Base-by-base conservation (phyloP, 23 red algal species). In the Chondrus crispus region DNA sequence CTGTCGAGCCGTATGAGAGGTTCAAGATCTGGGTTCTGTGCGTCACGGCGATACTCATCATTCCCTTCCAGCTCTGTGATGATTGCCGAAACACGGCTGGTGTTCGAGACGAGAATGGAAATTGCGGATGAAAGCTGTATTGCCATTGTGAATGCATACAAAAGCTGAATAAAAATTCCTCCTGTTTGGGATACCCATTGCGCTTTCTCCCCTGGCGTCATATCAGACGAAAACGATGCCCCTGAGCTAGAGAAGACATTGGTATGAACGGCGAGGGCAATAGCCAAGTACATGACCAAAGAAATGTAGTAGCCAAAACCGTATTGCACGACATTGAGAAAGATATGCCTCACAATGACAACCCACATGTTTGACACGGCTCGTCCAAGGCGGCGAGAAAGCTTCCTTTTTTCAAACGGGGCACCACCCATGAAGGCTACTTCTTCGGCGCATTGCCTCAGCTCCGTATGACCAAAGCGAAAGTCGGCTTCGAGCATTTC, bases 161-260 rank as follows among this genome's bases (percentile, higher is more conserved):
- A 54, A 5, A 96, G 82, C 55, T 93, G 91, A 38, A 96, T 93
- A 77, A 96, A 93, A 37, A 96, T 85, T 49, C 88, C 62, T 20
- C 88, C 91, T 10, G 89, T 96, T 81, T 96, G 95, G 43, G 88
- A 89, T 33, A 96, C 89, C 95, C 95, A 96, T 45, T 84, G 78
- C 16, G 95, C 95, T 19, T 90, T 88, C 10, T 90, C 94, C 32
- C 87, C 88, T 30, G 89, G 74, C 18, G 72, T 89, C 69, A 73
- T 82, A 19, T 33, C 20, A 11, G 80, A 74, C 52, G 85, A 81
- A n/a, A 76, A 83, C 33, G 26, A 29, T 5, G 73, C 62, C 44
- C 63, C 35, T 8, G 48, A 74, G 2, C 62, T 53, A 2, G 55
- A 46, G 22, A 96, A 93, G 41, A 96, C 48, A 20, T 92, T 70